Conservation (phyloP, 257 asterid species). For the Ajuga chamaepitys region DNA sequence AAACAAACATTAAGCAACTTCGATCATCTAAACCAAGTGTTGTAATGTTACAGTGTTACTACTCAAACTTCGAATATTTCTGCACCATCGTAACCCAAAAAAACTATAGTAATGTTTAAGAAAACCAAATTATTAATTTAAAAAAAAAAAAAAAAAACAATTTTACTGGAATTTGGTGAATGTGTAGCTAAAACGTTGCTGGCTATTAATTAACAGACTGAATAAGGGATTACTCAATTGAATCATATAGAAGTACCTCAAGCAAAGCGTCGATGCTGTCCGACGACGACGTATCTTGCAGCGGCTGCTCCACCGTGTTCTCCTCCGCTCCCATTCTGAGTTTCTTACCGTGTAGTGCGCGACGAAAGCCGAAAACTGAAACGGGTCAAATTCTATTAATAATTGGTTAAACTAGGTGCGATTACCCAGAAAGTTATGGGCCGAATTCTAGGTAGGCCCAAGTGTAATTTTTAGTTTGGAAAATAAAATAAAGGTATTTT, state of each 20-base stretch:
- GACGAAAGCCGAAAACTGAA: neutral
- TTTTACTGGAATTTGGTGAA: neutral
- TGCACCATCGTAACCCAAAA: neutral
- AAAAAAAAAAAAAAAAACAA: neutral
- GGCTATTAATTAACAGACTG: neutral
- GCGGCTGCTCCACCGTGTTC: slow-evolving; percentile 21
- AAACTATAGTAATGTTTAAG: no score
- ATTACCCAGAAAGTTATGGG: neutral
- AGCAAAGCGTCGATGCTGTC: slow-evolving; percentile 40
- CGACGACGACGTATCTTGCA: slow-evolving; percentile 20
- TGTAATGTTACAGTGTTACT: no score
- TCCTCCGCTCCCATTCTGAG: slow-evolving; percentile 34
- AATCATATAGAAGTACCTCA: slow-evolving; percentile 27
- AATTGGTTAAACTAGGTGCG: neutral
- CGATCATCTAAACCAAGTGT: neutral
- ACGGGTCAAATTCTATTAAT: neutral
- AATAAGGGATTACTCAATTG: neutral
- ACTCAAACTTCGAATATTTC: neutral
- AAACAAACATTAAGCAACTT: neutral
- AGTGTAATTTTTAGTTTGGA: no score
- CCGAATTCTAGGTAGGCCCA: neutral
- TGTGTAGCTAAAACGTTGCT: neutral
- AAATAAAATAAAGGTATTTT: no score
- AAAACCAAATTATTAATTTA: neutral
- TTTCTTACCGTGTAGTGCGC: neutral